Evolutionary conservation across 106 monocot genomes (phyloP).

Genomic region (Amphibolis antarctica): DNA sequence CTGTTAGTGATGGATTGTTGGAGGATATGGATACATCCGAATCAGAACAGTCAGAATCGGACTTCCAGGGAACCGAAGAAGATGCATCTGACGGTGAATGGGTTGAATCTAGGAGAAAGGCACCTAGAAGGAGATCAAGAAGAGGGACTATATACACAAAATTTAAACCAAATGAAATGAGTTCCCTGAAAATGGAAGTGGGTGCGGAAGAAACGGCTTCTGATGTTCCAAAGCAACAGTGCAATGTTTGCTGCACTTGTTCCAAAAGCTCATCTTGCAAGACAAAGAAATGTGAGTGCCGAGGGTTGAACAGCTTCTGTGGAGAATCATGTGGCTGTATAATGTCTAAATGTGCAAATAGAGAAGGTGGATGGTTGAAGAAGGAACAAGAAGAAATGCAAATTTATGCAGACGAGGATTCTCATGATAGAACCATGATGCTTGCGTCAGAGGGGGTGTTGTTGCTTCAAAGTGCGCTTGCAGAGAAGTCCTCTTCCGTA

Average conservation of each 20-base stretch:
- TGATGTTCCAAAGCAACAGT: not conserved
- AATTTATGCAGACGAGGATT: not conserved
- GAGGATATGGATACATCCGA: conserved; percentile 89
- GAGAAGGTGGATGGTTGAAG: conserved; percentile 21
- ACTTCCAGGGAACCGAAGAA: conserved; percentile 17
- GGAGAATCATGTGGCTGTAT: conserved; percentile 47
- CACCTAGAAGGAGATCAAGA: conserved; percentile 17
- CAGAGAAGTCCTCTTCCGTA: conserved; percentile 14
- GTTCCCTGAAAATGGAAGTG: conserved; percentile 11
- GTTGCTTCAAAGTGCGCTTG: conserved; percentile 58
- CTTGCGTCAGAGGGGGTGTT: conserved; percentile 44
- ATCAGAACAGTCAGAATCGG: conserved; percentile 30
- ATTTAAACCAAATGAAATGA: not conserved
- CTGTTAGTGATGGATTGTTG: conserved; percentile 8
- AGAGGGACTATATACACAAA: not conserved
- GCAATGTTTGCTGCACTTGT: conserved; percentile 52
- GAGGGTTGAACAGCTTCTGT: conserved; percentile 33
- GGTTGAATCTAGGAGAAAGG: conserved; percentile 29
- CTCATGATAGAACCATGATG: conserved; percentile 19
- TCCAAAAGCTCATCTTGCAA: conserved; percentile 63
- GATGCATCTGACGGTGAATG: conserved; percentile 34
- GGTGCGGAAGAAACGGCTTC: conserved; percentile 2
- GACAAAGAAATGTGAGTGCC: conserved; percentile 86
- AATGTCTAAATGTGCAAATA: conserved; percentile 56
- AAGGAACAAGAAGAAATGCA: conserved; percentile 14